Conservation (phyloP, 495 filamentous ascomycete species). For the Pyrenopolyporus hunteri region DNA sequence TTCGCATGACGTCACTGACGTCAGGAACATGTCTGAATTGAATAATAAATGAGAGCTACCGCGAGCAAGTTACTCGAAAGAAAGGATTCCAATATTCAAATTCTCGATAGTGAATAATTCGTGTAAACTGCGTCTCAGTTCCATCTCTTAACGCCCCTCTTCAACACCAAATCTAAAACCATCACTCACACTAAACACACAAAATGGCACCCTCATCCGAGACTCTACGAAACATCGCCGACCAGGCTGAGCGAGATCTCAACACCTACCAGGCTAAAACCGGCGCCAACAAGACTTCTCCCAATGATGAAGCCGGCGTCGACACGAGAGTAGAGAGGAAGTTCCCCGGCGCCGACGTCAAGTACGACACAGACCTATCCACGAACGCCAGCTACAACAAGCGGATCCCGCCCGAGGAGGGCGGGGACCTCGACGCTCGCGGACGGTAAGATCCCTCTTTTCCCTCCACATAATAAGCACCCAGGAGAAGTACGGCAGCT, state of each 20-base stretch:
- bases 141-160: not conserved
- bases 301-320: constrained; percentile 42
- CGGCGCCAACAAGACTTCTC: constrained; percentile 36
- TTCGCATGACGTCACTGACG: constrained; percentile 24
- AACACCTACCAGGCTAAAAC: constrained; percentile 53
- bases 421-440: constrained; percentile 46
- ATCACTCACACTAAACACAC: not conserved
- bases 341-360: constrained; percentile 45
- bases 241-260: constrained; percentile 55
- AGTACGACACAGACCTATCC: constrained; percentile 41
- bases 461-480: not conserved
- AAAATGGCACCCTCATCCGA: constrained; percentile 35
- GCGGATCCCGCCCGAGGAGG: constrained; percentile 47
- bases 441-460: constrained; percentile 40
- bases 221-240: constrained; percentile 44
- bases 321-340: constrained; percentile 40
- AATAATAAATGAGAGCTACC: constrained; percentile 9
- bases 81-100: not conserved
- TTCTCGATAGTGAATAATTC: not conserved
- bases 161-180: not conserved
- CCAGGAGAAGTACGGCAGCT: not conserved
- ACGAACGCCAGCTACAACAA: constrained; percentile 47
- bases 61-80: not conserved
- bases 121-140: not conserved
- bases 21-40: constrained; percentile 12